Evolutionary conservation across 2,329 filamentous ascomycete genomes (phyloP).

Genomic region (Phoma sp.): DNA sequence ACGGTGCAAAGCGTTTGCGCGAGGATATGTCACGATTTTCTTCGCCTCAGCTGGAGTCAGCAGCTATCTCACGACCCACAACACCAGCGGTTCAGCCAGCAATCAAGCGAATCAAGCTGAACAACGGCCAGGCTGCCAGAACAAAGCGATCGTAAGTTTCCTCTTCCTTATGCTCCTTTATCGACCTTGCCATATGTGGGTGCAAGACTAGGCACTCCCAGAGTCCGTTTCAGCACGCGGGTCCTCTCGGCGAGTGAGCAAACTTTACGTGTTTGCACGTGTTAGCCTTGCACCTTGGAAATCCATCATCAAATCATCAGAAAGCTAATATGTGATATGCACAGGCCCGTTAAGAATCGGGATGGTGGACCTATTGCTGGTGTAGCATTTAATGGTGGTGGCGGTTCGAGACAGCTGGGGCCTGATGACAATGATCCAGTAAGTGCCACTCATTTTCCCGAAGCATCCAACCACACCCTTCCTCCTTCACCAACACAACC

Average conservation of each 20-base stretch:
- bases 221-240: constrained; percentile 37
- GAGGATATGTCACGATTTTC: constrained; percentile 40
- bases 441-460: constrained; percentile 55
- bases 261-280: constrained; percentile 43
- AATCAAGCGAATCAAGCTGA: constrained; percentile 46
- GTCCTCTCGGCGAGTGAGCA: constrained; percentile 40
- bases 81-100: constrained; percentile 41
- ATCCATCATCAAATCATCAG: constrained; percentile 33
- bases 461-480: constrained; percentile 52
- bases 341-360: constrained; percentile 79
- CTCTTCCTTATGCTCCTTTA: constrained; percentile 15
- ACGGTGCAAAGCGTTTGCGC: constrained; percentile 42
- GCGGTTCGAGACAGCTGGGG: constrained; percentile 68
- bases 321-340: constrained; percentile 41
- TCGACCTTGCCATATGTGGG: constrained; percentile 21
- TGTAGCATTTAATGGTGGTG: constrained; percentile 63
- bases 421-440: constrained; percentile 65
- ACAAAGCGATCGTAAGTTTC: constrained; percentile 50
- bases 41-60: constrained; percentile 42
- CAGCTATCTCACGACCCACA: constrained; percentile 42
- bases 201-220: constrained; percentile 28
- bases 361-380: constrained; percentile 69
- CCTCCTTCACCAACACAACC: constrained; percentile 47
- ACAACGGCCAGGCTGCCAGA: constrained; percentile 45
- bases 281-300: constrained; percentile 31